Base-by-base conservation (phyloP, 2,329 filamentous ascomycete genomes). In the Fusarium sacchari region DNA sequence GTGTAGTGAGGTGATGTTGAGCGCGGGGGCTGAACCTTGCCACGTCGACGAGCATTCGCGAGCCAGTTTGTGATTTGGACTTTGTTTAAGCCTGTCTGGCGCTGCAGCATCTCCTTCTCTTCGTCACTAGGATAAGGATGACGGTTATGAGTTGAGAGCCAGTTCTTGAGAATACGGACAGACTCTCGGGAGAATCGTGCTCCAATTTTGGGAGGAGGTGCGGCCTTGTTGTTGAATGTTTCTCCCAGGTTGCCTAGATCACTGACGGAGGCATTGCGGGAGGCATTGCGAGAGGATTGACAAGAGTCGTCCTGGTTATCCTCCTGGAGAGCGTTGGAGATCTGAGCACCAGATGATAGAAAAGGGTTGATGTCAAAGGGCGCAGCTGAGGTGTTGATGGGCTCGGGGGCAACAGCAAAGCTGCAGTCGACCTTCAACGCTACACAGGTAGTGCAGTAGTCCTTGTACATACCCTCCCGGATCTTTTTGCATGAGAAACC, bases 61-160 rank as follows among this genome's bases (percentile, higher is more conserved):
- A 97, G 89, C 95, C 95, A 97, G 80, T 97, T 97, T 17, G 92
- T 92, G 76, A 97, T 96, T 79, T 98, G 95, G 20, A 88, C 92
- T 77, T 94, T 90, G 80, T 90, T 95, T 44, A 98, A 86, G 13
- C 94, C 94, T 2, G 95, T 97, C 76, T 93, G 89, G 52, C 89
- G 87, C 81, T 94, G 92, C 32, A 98, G 86, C 70, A 90, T 88
- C 74, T 95, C 93, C 79, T 96, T 97, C 79, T 97, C 94, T 66
- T 94, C 91, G 47, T 97, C 94, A 39, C 90, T 95, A 10, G 95
- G 95, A 79, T 97, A 98, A 1, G 95, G 95, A 76, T 97, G 93
- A 59, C 93, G 88, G 77, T 89, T 89, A 79, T 97, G 94, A 12
- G 90, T 91, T 1, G 92, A 89, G 37, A 97, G 88, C 95, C 95